Base-by-base conservation (phyloP, 108 stramenopile genomes). In the Conticribra weissflogii region DNA sequence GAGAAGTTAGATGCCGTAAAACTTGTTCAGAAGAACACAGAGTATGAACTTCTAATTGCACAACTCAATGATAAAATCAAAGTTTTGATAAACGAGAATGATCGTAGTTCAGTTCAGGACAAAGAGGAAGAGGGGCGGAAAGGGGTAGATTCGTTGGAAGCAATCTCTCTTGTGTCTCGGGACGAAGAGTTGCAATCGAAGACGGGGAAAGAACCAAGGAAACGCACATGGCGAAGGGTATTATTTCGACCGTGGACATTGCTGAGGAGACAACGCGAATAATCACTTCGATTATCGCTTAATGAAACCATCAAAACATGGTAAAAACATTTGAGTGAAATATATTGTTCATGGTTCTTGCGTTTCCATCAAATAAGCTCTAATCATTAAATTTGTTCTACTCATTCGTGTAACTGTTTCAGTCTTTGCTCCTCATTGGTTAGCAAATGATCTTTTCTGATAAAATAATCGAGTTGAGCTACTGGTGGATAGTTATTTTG, bases 211-310 rank as follows among this genome's bases (percentile, higher is more conserved):
- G 36, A 59, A 51, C 15, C 59, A 32, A 59, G 51, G 19, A 41
- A 18, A 31, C 56, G 47, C 58, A 70, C 32, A 24, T 54, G 57
- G 53, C 28, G 47, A 1, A 34, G 58, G 15, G 48, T 36, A 31
- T 36, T 70, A 27, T 34, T 49, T 47, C 57, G 58, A 47, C 68
- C 68, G 2, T 70, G 68, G 68, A 36, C 58, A 33, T 29, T 70
- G 32, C 33, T 70, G 22, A 21, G 59, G 28, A 57, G 16, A 19
- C 36, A 41, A 41, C 36, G 36, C 36, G 36, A n/a, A n/a, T n/a
- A n/a, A n/a, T n/a, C n/a, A n/a, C n/a, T n/a, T n/a, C n/a, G n/a
- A n/a, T n/a, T n/a, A n/a, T n/a, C n/a, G n/a, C n/a, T n/a, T n/a
- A n/a, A n/a, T n/a, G n/a, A n/a, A n/a, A n/a, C n/a, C n/a, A n/a